Evolutionary conservation across 1,139 yeast genomes (phyloP).

Genomic region (Suhomyces guaymorum): DNA sequence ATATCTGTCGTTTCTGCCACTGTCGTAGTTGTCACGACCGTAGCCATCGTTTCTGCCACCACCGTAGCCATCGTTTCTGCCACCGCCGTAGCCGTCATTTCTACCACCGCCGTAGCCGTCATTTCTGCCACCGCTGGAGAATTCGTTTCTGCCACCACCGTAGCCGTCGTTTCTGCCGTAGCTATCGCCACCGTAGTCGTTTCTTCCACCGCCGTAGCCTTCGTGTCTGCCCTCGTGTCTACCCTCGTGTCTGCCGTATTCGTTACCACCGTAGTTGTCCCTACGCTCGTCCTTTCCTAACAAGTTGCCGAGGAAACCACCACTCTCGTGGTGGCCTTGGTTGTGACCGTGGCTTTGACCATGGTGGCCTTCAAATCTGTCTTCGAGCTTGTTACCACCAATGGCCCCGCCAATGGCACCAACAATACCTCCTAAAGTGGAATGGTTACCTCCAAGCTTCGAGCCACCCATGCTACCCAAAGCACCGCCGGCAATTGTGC

Average conservation of each 20-base stretch:
- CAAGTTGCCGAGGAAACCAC: slow-evolving; percentile 15
- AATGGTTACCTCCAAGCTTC: slow-evolving; percentile 45
- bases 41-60: slow-evolving; percentile 12
- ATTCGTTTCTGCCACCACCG: slow-evolving; percentile 13
- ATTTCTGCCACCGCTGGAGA: slow-evolving; percentile 14
- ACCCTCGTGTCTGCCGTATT: slow-evolving; percentile 9
- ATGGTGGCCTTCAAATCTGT: slow-evolving; percentile 25
- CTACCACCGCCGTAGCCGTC: slow-evolving; percentile 14
- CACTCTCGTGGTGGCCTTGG: slow-evolving; percentile 15
- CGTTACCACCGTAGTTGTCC: slow-evolving; percentile 6
- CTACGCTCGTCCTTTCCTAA: slow-evolving; percentile 12
- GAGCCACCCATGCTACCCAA: slow-evolving; percentile 59
- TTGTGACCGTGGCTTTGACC: slow-evolving; percentile 17
- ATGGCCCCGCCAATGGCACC: slow-evolving; percentile 66
- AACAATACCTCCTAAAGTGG: slow-evolving; percentile 52
- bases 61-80: slow-evolving; percentile 16
- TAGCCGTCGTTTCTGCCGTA: slow-evolving; percentile 18
- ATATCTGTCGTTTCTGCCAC: slow-evolving; percentile 11
- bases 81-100: slow-evolving; percentile 10
- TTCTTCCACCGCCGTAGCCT: slow-evolving; percentile 14
- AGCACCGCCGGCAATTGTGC: slow-evolving; percentile 59
- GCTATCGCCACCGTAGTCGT: slow-evolving; percentile 14
- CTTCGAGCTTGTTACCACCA: slow-evolving; percentile 56
- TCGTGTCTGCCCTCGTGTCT: slow-evolving; percentile 13
- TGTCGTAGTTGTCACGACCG: slow-evolving; percentile 13